These are phyloP conservation scores for Penicillium egyptiacum DNA, from an alignment of 495 filamentous ascomycete species.

Conservation along the genomic window DNA sequence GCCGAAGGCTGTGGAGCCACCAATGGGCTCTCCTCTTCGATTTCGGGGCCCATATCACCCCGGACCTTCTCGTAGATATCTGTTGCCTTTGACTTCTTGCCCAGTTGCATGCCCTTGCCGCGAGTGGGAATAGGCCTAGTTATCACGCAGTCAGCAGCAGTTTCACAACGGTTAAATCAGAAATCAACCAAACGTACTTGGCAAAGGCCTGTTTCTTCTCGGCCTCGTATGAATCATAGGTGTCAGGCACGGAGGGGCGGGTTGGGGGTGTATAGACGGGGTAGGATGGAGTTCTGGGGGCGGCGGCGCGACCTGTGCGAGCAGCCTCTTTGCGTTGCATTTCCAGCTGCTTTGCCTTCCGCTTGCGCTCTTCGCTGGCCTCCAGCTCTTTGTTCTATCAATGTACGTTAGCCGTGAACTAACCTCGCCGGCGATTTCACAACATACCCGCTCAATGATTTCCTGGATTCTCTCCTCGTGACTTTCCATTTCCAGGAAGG, in stretches of 20 bases:
- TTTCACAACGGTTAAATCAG: not conserved
- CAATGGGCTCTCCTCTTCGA: slow-evolving; percentile 73
- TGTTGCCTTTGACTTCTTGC: slow-evolving; percentile 95
- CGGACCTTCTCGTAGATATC: slow-evolving; percentile 97
- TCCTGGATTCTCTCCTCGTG: slow-evolving; percentile 98
- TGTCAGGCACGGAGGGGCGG: slow-evolving; percentile 69
- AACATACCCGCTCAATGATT: slow-evolving; percentile 82
- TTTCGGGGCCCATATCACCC: slow-evolving; percentile 78
- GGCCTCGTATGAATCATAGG: slow-evolving; percentile 89
- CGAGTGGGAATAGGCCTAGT: slow-evolving; percentile 67
- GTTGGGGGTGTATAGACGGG: slow-evolving; percentile 85
- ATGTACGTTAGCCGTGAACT: slow-evolving; percentile 18
- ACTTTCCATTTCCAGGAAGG: slow-evolving; percentile 98
- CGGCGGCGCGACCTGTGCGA: slow-evolving; percentile 54
- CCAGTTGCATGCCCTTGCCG: slow-evolving; percentile 97
- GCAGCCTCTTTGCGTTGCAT: slow-evolving; percentile 94
- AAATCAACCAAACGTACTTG: slow-evolving; percentile 53
- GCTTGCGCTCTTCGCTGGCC: slow-evolving; percentile 94
- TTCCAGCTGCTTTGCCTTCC: slow-evolving; percentile 96
- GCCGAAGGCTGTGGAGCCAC: slow-evolving; percentile 61
- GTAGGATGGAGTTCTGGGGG: slow-evolving; percentile 73
- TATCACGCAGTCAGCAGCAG: slow-evolving; percentile 11
- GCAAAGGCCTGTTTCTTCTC: slow-evolving; percentile 88
- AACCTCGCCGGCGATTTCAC: slow-evolving; percentile 2
- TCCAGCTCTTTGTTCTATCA: slow-evolving; percentile 94